Percentiles rank a stretch among this genome's conserved stretches.
These are phyloP conservation scores for Mallotus repandus DNA, from an alignment of 441 rosid species.

Conservation along the genomic window DNA sequence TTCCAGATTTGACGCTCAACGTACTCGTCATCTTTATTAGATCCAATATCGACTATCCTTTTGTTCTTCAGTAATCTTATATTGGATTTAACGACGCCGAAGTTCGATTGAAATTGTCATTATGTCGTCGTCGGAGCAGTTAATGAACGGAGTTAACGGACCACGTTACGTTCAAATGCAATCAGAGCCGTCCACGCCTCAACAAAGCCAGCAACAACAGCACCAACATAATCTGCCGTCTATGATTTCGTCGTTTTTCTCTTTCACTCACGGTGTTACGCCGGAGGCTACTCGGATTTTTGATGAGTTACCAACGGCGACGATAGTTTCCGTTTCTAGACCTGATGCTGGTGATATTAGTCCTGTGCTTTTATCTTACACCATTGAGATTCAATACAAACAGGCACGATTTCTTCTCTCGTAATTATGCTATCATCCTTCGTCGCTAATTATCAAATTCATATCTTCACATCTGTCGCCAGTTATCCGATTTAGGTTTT, in stretches of 20 bases:
- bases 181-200: constrained; percentile 45
- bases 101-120: too few species aligned
- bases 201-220: background rate
- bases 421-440: background rate
- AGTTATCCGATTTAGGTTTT: background rate
- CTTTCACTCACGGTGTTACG: constrained; percentile 42
- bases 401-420: constrained; percentile 45
- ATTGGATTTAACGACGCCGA: background rate
- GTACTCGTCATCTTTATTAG: background rate
- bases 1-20: constrained; percentile 1
- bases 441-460: background rate
- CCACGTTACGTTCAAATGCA: constrained; percentile 76
- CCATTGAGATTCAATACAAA: constrained; percentile 84
- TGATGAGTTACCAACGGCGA: constrained; percentile 82
- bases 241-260: constrained; percentile 51
- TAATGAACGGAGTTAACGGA: constrained; percentile 45
- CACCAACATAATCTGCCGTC: constrained; percentile 27
- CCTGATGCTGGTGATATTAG: constrained; percentile 94
- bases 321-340: constrained; percentile 79
- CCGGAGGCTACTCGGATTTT: constrained; percentile 70
- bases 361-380: constrained; percentile 79
- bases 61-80: background rate
- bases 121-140: constrained; percentile 82
- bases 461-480: background rate
- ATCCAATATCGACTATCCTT: background rate